Evolutionary conservation across 192 early-diverging fungal genomes (phyloP), one percentile per base, ranked within the genome.

Genomic region (Glomus cerebriforme): DNA sequence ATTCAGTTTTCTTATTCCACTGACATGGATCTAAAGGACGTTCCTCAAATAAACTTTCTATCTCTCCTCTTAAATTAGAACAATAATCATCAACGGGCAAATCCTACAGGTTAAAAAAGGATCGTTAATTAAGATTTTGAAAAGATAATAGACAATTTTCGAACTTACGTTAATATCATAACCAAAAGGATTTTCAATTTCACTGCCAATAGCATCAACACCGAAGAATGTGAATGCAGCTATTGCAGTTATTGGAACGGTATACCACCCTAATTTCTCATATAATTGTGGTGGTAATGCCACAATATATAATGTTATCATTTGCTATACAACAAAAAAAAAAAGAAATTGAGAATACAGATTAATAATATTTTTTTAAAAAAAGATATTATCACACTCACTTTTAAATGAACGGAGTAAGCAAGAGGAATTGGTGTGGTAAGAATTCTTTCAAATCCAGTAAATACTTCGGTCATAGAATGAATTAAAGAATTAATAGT

Each of bases 401-500:
- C 87, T 82, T 91, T 89, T 76, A 95, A 83, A 73, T 93, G 92
- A 78, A 92, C 87, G 17, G 82, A 81, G 82, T 93, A 95, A 26
- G 92, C 90, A 63, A 90, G 70, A 22, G 93, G 93, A 77, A 93
- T 92, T 15, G 92, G 92, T 0, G 91, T 90, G 39, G 84, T 79
- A 26, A 88, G 80, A 80, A 94, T 92, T 39, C 93, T 86, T 83
- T 93, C 91, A 75, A 92, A 87, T 59, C 83, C 82, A 66, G 86
- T 80, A 13, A 90, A 77, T 74, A 86, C 78, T 37, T 85, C 82
- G 12, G 76, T 80, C 75, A 85, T 83, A 59, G 67, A 80, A 79
- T 79, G 83, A 26, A 82, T 76, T 24, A 75, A 79, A 59, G 67
- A 65, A 39, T 79, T 71, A 58, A 85, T 27, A 58, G 59, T 75